Base-by-base conservation (phyloP, 129 eudicot genomes). In the Logfia minima region DNA sequence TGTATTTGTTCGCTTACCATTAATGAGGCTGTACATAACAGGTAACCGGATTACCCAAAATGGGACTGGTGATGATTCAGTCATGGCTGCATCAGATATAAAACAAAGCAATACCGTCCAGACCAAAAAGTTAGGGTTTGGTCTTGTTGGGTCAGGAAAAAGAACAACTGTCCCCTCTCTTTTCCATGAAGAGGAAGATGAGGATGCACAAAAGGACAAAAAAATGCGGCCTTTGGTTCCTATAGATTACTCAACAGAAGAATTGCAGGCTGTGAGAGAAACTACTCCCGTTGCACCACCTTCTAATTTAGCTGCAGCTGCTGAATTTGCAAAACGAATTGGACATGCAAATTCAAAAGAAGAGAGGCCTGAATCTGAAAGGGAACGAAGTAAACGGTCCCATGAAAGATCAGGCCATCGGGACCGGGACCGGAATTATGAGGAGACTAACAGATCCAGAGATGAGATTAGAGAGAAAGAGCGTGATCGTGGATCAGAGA, bases 181-280 rank as follows among this genome's bases (percentile, higher is more conserved):
- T n/a, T 91, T 95, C 84, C 85, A 84, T 2, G 92, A 89, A 85
- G 99, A 90, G 64, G 98, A 94, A 84, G 99, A 95, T n/a, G 99
- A 91, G 51, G 97, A 94, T 72, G 87, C 92, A 68, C 92, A 86
- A 18, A 94, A 93, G 83, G 98, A 94, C 13, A 91, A 94, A 86
- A 94, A 89, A 82, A 94, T 94, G 98, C 89, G 98, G 79, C 98
- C 98, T 70, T 85, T 94, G 75, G 98, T 94, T 73, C 98, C 98
- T 4, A 91, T 94, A 37, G 98, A 94, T 78, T 94, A 94, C 86
- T 81, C 98, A 62, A 83, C 92, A 6, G 98, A 94, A 82, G 98
- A 94, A 79, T 76, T 87, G 37, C 93, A 91, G 74, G 93, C 85
- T 7, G 89, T 86, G 17, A 90, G 83, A 76, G 72, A 87, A 62